Evolutionary conservation across 2,329 filamentous ascomycete genomes (phyloP).

Genomic region (Cytospora paraplurivora): DNA sequence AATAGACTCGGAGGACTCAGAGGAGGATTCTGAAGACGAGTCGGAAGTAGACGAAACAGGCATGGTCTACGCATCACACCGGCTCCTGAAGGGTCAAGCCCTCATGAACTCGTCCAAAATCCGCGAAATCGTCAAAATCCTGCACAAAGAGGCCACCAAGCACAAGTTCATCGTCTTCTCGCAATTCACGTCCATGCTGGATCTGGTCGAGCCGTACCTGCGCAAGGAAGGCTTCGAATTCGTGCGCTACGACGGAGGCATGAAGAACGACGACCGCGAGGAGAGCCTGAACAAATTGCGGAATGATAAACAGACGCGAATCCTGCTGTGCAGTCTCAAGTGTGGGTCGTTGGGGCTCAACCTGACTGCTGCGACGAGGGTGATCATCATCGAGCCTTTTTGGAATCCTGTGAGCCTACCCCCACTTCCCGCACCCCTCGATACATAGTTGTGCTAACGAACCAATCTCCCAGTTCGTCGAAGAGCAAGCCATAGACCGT

Average conservation of each 20-base stretch:
- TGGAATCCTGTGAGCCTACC: constrained; percentile 81
- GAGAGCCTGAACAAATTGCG: constrained; percentile 78
- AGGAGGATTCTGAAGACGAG: neutral
- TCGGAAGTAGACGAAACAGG: constrained; percentile 3
- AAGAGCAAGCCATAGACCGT: constrained; percentile 97
- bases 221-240: constrained; percentile 72
- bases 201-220: constrained; percentile 92
- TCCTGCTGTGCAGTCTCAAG: constrained; percentile 90
- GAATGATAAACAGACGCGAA: constrained; percentile 71
- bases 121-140: constrained; percentile 76
- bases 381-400: constrained; percentile 95
- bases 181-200: constrained; percentile 97
- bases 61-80: constrained; percentile 10
- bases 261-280: constrained; percentile 92
- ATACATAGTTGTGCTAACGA: constrained; percentile 21
- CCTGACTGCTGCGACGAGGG: constrained; percentile 87
- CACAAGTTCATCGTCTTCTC: constrained; percentile 99
- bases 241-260: constrained; percentile 90
- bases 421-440: neutral
- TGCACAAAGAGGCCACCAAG: constrained; percentile 73
- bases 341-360: constrained; percentile 93
- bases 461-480: constrained; percentile 70
- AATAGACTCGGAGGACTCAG: neutral
- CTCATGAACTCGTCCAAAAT: constrained; percentile 86
- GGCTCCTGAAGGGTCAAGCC: constrained; percentile 6